These are phyloP conservation scores for Nothophaeocryptopus gaeumannii DNA, from an alignment of 2,329 filamentous ascomycete genomes.

Conservation along the genomic window DNA sequence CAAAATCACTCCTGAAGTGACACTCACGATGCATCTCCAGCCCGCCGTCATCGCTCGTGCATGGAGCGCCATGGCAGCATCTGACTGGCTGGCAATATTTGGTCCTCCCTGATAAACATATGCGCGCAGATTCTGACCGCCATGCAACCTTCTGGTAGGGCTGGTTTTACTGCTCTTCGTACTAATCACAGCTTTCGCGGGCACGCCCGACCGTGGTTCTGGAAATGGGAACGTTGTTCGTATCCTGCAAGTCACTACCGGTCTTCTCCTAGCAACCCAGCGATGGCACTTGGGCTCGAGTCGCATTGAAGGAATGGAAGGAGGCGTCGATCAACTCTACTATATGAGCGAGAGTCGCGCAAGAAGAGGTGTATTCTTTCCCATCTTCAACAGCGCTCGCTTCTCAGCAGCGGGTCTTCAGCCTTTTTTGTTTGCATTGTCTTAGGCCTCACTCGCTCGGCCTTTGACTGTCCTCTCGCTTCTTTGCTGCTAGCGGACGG, in stretches of 20 bases:
- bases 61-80: too few relatives aligned
- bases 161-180: background rate
- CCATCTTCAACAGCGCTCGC: background rate
- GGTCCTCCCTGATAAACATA: background rate
- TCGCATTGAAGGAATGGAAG: background rate
- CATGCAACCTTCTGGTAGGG: background rate
- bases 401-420: background rate
- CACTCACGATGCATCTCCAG: too few relatives aligned
- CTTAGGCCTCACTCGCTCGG: conserved; percentile 1
- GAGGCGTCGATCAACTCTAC: conserved; percentile 6
- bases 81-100: too few relatives aligned
- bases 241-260: background rate
- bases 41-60: too few relatives aligned
- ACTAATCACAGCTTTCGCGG: background rate
- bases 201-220: background rate
- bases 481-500: background rate
- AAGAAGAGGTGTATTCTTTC: background rate
- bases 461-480: conserved; percentile 1
- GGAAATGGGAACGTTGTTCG: background rate
- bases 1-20: too few relatives aligned
- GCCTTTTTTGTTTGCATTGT: background rate
- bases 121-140: background rate
- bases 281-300: conserved; percentile 4
- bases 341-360: conserved; percentile 9
- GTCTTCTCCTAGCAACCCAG: background rate